Conservation (phyloP, 371 early-diverging fungal genomes). For the Mortierella sp. region DNA sequence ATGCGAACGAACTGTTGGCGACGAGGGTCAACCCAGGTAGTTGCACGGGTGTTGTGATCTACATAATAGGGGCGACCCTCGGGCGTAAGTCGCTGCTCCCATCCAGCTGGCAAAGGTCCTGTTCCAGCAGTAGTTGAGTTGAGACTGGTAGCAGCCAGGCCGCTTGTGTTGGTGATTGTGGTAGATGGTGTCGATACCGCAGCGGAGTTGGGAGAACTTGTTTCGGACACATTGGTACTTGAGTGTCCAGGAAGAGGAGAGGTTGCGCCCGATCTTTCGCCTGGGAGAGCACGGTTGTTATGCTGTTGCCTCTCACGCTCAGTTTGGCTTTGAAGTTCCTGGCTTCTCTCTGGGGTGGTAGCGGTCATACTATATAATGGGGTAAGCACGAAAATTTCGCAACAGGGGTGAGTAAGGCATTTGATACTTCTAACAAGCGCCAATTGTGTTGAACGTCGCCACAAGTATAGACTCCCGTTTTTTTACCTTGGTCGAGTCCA, state of each 20-base stretch:
- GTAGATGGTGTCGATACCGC: background rate
- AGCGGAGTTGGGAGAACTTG: background rate
- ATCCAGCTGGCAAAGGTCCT: conserved; percentile 95
- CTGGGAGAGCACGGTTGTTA: conserved; percentile 87
- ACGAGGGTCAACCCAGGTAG: conserved; percentile 96
- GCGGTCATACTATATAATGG: background rate
- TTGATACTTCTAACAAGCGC: too few relatives aligned
- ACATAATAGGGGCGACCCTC: conserved; percentile 97
- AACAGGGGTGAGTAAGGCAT: background rate
- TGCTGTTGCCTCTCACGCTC: conserved; percentile 84
- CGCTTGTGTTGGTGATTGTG: background rate
- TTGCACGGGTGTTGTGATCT: conserved; percentile 97
- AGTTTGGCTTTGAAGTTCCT: conserved; percentile 69
- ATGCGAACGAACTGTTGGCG: conserved; percentile 73
- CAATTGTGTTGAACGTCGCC: too few relatives aligned
- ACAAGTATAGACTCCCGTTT: too few relatives aligned
- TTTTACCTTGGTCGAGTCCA: conserved; percentile 74
- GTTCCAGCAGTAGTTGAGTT: conserved; percentile 78
- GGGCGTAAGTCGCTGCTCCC: conserved; percentile 90
- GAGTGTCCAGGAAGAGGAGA: conserved; percentile 48
- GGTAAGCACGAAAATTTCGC: background rate
- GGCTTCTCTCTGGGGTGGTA: conserved; percentile 48
- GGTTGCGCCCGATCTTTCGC: conserved; percentile 61
- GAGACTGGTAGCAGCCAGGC: background rate
- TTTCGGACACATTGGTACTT: conserved; percentile 11